phyloP scores from a whole-genome alignment of 2,329 filamentous ascomycete species.

The Alternaria viburni region DNA sequence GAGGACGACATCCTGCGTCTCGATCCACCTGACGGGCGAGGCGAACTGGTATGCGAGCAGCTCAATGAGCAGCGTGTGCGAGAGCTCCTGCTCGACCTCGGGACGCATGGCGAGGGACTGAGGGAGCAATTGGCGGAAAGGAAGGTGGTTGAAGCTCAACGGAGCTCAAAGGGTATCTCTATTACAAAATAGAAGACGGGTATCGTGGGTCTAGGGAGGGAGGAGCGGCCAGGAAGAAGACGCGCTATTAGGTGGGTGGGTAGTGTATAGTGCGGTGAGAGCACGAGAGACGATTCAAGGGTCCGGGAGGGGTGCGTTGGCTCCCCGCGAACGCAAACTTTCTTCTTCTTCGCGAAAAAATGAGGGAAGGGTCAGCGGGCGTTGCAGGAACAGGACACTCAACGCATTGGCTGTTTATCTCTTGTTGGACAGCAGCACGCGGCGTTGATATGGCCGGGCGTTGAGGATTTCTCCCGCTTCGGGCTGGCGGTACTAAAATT shows the following conservation, averaged over 20 bases:
- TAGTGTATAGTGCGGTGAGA: constrained; percentile 18
- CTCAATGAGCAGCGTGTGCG: constrained; percentile 97
- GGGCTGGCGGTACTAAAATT: constrained; percentile 37
- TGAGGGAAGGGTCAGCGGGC: constrained; percentile 21
- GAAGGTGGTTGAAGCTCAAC: constrained; percentile 26
- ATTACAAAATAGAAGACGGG: constrained; percentile 28
- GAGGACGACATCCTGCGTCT: constrained; percentile 99
- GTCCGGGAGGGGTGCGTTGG: constrained; percentile 22
- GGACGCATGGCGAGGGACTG: constrained; percentile 75
- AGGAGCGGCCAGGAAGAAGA: constrained; percentile 22
- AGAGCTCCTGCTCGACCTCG: constrained; percentile 98
- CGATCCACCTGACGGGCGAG: constrained; percentile 98
- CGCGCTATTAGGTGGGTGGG: constrained; percentile 16
- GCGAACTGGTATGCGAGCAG: constrained; percentile 99
- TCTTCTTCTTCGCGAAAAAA: constrained; percentile 1
- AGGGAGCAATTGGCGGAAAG: constrained; percentile 7
- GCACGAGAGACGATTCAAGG: constrained; percentile 9
- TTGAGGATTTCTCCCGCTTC: constrained; percentile 43
- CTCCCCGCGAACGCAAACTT: constrained; percentile 12
- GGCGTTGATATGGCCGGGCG: constrained; percentile 23
- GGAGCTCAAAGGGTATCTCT: constrained; percentile 37
- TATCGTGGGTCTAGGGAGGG: constrained; percentile 24
- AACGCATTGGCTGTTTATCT: constrained; percentile 45
- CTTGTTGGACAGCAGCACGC: constrained; percentile 29
- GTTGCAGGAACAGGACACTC: constrained; percentile 28